These are phyloP conservation scores for Diaporthe batatas DNA, from an alignment of 2,329 filamentous ascomycete species.

Conservation along the genomic window DNA sequence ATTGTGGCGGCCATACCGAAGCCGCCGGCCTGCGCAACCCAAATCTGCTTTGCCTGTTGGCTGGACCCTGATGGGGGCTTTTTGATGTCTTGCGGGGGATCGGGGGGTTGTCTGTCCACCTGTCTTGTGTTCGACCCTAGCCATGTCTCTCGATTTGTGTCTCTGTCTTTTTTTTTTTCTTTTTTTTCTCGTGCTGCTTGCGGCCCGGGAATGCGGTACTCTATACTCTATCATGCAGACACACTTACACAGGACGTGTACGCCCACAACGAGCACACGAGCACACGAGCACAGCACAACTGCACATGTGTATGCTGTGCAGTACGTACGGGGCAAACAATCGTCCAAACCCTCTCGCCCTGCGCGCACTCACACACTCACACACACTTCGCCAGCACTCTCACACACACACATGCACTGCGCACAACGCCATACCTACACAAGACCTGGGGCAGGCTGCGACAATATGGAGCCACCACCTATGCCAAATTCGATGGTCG, in stretches of 20 bases:
- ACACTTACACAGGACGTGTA: too few species aligned
- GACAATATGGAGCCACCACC: conserved; percentile 14
- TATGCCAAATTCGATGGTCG: conserved; percentile 21
- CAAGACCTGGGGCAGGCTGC: conserved; percentile 7
- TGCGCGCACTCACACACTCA: not conserved
- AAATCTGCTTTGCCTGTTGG: conserved; percentile 1
- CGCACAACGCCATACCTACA: conserved; percentile 4
- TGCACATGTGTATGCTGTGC: not conserved
- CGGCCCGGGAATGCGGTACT: conserved; percentile 28
- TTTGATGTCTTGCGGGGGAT: not conserved
- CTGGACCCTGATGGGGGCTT: not conserved
- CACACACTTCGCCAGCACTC: not conserved
- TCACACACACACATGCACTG: not conserved
- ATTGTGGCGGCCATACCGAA: conserved; percentile 11
- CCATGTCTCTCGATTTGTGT: not conserved
- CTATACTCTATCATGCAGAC: conserved; percentile 22
- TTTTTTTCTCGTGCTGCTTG: not conserved
- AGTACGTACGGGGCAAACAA: not conserved
- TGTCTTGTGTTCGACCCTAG: too few species aligned
- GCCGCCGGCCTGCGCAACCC: conserved; percentile 4
- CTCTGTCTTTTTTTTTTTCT: too few species aligned
- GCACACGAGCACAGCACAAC: not conserved
- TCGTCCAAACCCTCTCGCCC: not conserved
- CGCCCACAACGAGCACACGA: not conserved
- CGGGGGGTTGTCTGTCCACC: conserved; percentile 23